These are phyloP conservation scores for Cladobotryum protrusum DNA, from an alignment of 2,329 filamentous ascomycete species.

Conservation along the genomic window DNA sequence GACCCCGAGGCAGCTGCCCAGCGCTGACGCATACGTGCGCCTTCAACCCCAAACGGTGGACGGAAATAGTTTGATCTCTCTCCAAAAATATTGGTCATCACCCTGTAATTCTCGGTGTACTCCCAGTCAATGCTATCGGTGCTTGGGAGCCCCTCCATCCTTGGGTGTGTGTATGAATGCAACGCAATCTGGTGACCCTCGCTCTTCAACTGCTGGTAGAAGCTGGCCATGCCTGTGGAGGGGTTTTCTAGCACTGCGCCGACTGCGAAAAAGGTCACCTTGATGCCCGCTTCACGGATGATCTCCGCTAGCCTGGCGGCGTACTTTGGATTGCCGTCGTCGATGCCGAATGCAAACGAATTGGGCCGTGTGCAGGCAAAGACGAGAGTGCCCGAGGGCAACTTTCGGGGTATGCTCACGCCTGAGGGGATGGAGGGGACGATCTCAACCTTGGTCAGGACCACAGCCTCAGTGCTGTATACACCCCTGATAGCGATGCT, in stretches of 20 bases:
- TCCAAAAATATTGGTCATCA: constrained; percentile 36
- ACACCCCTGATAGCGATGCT: constrained; percentile 61
- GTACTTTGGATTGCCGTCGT: constrained; percentile 54
- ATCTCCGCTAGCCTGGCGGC: constrained; percentile 45
- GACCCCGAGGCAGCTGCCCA: constrained; percentile 47
- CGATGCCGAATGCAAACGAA: constrained; percentile 66
- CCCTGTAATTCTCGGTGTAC: constrained; percentile 49
- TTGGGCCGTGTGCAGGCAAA: constrained; percentile 62
- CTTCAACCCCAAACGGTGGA: constrained; percentile 62
- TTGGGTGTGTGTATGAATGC: constrained; percentile 64
- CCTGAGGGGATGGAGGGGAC: constrained; percentile 46
- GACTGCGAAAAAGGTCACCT: constrained; percentile 67
- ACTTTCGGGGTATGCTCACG: constrained; percentile 50
- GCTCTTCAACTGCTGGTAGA: constrained; percentile 57
- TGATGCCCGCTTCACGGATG: constrained; percentile 53
- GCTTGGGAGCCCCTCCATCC: constrained; percentile 52
- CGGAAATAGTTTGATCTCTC: constrained; percentile 52
- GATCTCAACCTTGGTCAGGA: constrained; percentile 54
- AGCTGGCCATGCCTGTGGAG: constrained; percentile 53
- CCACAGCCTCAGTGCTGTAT: constrained; percentile 45
- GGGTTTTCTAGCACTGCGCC: constrained; percentile 54
- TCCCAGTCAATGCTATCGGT: constrained; percentile 55
- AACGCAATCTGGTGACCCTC: constrained; percentile 63
- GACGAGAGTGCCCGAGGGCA: constrained; percentile 54
- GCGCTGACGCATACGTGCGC: constrained; percentile 58